These are phyloP conservation scores for Hypomyces rosellus DNA, from an alignment of 2,329 filamentous ascomycete genomes.

Conservation along the genomic window DNA sequence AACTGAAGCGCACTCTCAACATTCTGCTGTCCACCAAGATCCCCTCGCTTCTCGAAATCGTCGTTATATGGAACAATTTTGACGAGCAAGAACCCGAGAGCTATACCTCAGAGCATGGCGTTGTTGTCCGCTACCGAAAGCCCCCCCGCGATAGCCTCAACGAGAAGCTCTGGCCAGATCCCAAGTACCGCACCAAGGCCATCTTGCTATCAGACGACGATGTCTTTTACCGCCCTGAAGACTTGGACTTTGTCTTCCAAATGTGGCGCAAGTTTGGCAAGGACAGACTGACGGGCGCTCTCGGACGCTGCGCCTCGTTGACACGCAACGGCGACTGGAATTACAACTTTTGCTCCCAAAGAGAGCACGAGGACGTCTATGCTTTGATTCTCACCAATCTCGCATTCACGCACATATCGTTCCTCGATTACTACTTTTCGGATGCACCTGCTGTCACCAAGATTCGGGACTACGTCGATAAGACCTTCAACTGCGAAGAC, in stretches of 20 bases:
- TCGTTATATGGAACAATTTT: conserved; percentile 33
- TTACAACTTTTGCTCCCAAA: conserved; percentile 27
- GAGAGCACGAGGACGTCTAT: conserved; percentile 24
- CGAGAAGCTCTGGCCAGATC: conserved; percentile 31
- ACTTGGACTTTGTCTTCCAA: conserved; percentile 36
- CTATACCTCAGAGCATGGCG: conserved; percentile 24
- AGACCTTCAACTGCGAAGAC: conserved; percentile 35
- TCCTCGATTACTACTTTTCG: conserved; percentile 34
- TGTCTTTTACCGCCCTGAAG: conserved; percentile 31
- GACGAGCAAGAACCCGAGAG: conserved; percentile 23
- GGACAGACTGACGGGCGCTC: conserved; percentile 28
- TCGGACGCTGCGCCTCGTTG: conserved; percentile 28
- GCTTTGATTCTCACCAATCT: conserved; percentile 32
- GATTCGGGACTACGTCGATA: conserved; percentile 32
- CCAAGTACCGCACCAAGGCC: conserved; percentile 30
- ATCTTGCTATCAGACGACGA: conserved; percentile 36
- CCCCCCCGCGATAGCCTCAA: conserved; percentile 31
- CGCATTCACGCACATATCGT: conserved; percentile 31
- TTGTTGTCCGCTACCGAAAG: conserved; percentile 28
- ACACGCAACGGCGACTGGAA: conserved; percentile 22
- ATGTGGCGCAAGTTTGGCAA: conserved; percentile 33
- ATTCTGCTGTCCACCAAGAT: conserved; percentile 23
- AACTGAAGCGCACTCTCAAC: conserved; percentile 26
- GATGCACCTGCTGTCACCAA: conserved; percentile 22
- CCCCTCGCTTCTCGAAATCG: conserved; percentile 32